These are phyloP conservation scores for Didymella keratinophila DNA, from an alignment of 2,329 filamentous ascomycete genomes.

Conservation along the genomic window DNA sequence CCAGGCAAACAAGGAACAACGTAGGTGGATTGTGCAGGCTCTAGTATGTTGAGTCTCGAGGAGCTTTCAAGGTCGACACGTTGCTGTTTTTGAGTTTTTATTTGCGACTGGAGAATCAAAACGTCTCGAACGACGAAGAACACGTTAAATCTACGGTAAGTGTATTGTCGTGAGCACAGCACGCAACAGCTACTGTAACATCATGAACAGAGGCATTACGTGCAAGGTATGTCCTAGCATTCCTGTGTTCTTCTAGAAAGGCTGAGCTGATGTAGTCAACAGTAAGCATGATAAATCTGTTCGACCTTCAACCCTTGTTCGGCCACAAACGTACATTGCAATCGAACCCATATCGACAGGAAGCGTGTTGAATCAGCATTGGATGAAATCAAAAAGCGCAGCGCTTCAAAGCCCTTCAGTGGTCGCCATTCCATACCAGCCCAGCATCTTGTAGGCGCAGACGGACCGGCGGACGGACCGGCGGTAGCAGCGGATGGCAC, in stretches of 20 bases:
- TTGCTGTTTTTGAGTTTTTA: not conserved
- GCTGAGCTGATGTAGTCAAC: slow-evolving; percentile 1
- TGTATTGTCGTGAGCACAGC: not conserved
- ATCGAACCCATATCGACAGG: not conserved
- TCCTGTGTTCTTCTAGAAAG: not conserved
- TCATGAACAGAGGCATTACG: not conserved
- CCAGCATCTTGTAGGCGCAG: not conserved
- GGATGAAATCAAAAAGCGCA: not conserved
- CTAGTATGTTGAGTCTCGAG: not conserved
- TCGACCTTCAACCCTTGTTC: not conserved
- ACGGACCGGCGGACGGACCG: not conserved
- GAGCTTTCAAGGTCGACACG: not conserved
- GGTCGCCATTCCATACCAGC: not conserved
- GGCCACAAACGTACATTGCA: not conserved
- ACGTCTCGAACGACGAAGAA: not conserved
- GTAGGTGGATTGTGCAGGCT: not conserved
- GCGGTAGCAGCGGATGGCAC: not conserved
- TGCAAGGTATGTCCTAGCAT: not conserved
- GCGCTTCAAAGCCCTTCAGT: not conserved
- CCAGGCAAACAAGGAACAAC: not conserved
- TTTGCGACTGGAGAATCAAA: not conserved
- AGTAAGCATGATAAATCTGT: not conserved
- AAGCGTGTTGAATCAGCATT: not conserved
- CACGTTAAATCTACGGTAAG: not conserved
- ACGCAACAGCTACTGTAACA: not conserved